These are phyloP conservation scores for Glonium stellatum DNA, from an alignment of 495 filamentous ascomycete species.

Conservation along the genomic window DNA sequence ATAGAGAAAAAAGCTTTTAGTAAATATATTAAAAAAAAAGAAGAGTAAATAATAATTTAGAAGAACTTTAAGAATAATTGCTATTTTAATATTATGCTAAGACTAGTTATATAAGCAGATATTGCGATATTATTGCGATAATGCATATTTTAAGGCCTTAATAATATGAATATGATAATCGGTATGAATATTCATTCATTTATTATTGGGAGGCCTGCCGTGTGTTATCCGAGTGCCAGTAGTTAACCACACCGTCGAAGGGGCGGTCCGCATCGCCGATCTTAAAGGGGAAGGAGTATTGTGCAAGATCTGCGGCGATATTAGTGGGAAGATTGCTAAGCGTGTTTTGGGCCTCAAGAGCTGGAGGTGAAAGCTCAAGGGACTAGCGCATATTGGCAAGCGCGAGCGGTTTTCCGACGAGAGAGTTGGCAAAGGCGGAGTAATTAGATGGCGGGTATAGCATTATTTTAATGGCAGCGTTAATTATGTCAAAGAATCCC, in stretches of 20 bases:
- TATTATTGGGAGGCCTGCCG: not conserved
- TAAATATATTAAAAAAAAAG: not conserved
- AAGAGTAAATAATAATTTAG: no score
- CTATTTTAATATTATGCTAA: no score
- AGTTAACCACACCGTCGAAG: constrained; percentile 16
- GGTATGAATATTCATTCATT: no score
- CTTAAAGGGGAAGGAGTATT: constrained; percentile 11
- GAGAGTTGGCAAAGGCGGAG: constrained; percentile 1
- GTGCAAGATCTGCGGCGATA: not conserved
- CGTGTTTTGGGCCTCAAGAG: not conserved
- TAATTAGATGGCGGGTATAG: not conserved
- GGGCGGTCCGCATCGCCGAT: constrained; percentile 8
- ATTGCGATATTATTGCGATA: no score
- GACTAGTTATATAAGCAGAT: no score
- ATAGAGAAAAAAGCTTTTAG: no score
- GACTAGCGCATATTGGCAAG: constrained; percentile 15
- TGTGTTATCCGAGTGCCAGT: constrained; percentile 4
- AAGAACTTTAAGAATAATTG: no score
- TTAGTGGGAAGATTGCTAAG: not conserved
- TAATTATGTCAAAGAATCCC: constrained; percentile 9
- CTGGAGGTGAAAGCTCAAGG: constrained; percentile 8
- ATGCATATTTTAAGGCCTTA: no score
- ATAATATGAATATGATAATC: no score
- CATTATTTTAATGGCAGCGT: not conserved
- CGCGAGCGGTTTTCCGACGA: constrained; percentile 15